Percentiles rank a stretch among this genome's conserved stretches.
phyloP scores from a whole-genome alignment of 192 early-diverging fungal species.

The Coemansia sp. region DNA sequence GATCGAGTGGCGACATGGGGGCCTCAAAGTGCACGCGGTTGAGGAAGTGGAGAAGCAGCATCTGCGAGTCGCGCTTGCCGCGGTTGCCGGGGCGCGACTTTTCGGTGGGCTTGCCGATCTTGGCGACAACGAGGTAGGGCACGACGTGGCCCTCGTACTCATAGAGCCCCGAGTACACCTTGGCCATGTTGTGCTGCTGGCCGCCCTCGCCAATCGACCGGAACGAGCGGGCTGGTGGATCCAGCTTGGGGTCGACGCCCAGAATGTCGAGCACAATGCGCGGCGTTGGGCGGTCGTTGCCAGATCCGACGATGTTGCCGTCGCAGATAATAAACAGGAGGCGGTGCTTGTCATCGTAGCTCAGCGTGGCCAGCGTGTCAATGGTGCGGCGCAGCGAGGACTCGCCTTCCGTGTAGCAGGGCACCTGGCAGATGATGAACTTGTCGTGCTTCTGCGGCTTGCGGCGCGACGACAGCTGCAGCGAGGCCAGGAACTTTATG shows the following conservation, averaged over 20 bases:
- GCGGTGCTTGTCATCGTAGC: constrained; percentile 97
- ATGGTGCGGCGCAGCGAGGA: constrained; percentile 88
- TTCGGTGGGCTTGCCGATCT: constrained; percentile 85
- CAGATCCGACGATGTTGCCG: constrained; percentile 94
- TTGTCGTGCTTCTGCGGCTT: constrained; percentile 81
- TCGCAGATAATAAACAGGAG: constrained; percentile 93
- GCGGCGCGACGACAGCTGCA: constrained; percentile 75
- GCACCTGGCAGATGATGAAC: constrained; percentile 92
- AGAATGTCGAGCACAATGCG: constrained; percentile 96
- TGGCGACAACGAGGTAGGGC: constrained; percentile 92
- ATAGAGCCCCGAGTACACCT: constrained; percentile 96
- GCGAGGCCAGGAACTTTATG: constrained; percentile 92
- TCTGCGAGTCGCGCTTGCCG: too few relatives aligned
- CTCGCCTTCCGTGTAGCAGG: constrained; percentile 98
- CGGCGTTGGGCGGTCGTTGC: too few relatives aligned
- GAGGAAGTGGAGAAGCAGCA: constrained; percentile 96
- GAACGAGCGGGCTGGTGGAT: constrained; percentile 83
- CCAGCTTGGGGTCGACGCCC: constrained; percentile 78
- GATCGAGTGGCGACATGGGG: constrained; percentile 91
- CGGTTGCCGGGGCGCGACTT: constrained; percentile 87
- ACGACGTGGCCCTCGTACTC: constrained; percentile 88
- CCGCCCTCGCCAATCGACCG: constrained; percentile 82
- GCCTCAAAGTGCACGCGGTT: constrained; percentile 93
- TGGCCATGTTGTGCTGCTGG: constrained; percentile 94
- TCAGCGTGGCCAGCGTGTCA: constrained; percentile 82